Percentiles rank a stretch among this genome's conserved stretches.
Evolutionary conservation across 306 rosid genomes (phyloP).

Genomic region (Inga oerstediana): DNA sequence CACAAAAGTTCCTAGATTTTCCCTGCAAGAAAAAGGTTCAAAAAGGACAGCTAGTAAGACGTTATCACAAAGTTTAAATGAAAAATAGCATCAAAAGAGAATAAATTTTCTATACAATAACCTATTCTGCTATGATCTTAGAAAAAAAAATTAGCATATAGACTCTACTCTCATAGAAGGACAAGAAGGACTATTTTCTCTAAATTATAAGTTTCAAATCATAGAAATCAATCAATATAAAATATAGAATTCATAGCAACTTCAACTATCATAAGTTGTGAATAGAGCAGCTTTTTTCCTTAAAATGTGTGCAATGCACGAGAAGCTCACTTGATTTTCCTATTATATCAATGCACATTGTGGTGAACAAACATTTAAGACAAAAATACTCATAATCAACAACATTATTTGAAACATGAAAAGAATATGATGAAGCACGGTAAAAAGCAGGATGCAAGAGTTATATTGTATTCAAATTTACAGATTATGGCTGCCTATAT

Average conservation of each 20-base stretch:
- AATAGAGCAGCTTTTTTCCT: neutral
- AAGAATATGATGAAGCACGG: neutral
- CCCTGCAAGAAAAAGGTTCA: constrained; percentile 49
- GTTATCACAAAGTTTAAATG: constrained; percentile 31
- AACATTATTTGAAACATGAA: neutral
- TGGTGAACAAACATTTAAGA: constrained; percentile 3
- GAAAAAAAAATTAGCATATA: neutral
- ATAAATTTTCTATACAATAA: constrained; percentile 1
- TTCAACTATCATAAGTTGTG: neutral
- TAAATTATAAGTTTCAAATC: constrained; percentile 3
- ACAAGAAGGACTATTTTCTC: neutral
- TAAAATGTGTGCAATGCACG: neutral
- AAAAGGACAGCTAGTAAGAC: constrained; percentile 31
- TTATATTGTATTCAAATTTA: constrained; percentile 10
- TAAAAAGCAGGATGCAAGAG: neutral
- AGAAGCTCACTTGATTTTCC: neutral
- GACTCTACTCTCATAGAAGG: neutral
- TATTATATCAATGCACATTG: neutral
- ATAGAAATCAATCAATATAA: constrained; percentile 8
- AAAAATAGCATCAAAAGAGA: constrained; percentile 14
- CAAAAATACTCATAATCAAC: neutral
- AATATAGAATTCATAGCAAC: neutral
- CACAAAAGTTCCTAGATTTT: constrained; percentile 51
- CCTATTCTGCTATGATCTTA: neutral
- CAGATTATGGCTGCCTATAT: constrained; percentile 13